Conservation (phyloP, 148 eudicot genomes). For the Rhododendron simsii region DNA sequence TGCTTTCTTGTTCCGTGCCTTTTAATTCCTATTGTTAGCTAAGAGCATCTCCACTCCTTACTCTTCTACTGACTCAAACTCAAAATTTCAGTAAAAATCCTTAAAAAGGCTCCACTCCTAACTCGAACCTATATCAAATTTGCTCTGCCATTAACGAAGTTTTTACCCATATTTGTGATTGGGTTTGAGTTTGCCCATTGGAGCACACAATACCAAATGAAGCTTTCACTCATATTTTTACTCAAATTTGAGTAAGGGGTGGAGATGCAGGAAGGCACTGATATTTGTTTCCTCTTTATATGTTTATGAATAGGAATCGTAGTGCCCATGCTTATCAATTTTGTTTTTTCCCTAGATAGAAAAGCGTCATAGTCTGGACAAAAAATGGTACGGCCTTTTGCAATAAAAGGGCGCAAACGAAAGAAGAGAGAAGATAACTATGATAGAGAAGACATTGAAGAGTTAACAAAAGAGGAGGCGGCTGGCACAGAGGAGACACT, state of each 20-base stretch:
- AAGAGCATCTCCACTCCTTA: too few relatives aligned
- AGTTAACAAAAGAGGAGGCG: slow-evolving; percentile 5
- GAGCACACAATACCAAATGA: too few relatives aligned
- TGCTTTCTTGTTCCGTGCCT: neutral
- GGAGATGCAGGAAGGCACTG: neutral
- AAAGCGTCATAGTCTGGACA: neutral
- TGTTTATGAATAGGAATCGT: neutral
- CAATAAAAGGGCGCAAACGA: slow-evolving; percentile 66
- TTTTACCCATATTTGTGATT: too few relatives aligned
- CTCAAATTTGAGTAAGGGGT: too few relatives aligned
- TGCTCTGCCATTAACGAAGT: too few relatives aligned
- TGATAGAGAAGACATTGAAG: slow-evolving; percentile 38
- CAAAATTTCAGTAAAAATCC: too few relatives aligned
- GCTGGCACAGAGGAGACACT: slow-evolving; percentile 10
- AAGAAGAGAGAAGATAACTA: slow-evolving; percentile 58
- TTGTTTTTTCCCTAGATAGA: neutral
- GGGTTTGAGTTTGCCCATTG: too few relatives aligned
- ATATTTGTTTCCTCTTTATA: neutral
- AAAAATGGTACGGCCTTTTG: slow-evolving; percentile 61
- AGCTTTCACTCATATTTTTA: too few relatives aligned
- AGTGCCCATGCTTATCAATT: neutral
- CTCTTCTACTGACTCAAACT: too few relatives aligned
- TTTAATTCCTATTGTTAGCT: neutral
- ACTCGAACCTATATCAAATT: too few relatives aligned
- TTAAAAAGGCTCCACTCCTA: too few relatives aligned